Percentiles rank a stretch among this genome's conserved stretches.
These are phyloP conservation scores for Backusella psychrophila DNA, from an alignment of 192 early-diverging fungal genomes.

Conservation along the genomic window DNA sequence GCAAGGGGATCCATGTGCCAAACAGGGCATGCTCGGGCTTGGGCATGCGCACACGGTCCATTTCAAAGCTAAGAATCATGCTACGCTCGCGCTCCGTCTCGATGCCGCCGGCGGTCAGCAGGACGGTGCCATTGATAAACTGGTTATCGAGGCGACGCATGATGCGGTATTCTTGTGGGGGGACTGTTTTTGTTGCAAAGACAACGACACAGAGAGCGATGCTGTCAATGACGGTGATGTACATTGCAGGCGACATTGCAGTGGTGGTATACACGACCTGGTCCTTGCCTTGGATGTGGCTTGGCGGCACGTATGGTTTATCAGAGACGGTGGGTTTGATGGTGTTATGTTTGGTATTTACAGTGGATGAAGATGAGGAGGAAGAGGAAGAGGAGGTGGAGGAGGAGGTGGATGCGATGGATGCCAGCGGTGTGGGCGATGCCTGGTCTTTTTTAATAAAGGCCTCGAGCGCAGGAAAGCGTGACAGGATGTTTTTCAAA, in stretches of 20 bases:
- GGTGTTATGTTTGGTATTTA: neutral
- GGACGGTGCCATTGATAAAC: constrained; percentile 81
- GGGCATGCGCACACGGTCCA: constrained; percentile 72
- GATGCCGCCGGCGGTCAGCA: constrained; percentile 85
- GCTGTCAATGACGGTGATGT: constrained; percentile 50
- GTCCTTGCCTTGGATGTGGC: neutral
- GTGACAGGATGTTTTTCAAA: constrained; percentile 14
- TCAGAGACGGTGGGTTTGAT: neutral
- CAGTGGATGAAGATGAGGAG: too few species aligned
- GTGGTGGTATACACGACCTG: constrained; percentile 10
- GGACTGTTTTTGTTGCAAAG: constrained; percentile 24
- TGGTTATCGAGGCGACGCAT: constrained; percentile 80
- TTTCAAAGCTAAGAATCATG: constrained; percentile 87
- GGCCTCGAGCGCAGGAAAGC: constrained; percentile 2
- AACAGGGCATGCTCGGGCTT: constrained; percentile 68
- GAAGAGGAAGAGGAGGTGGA: too few species aligned
- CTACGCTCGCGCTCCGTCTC: constrained; percentile 83
- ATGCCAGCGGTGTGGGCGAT: neutral
- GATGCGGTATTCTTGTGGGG: constrained; percentile 53
- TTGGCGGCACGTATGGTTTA: neutral
- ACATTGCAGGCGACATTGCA: constrained; percentile 35
- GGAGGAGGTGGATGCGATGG: neutral
- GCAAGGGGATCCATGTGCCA: constrained; percentile 93
- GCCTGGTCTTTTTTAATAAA: neutral
- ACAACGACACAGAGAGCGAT: constrained; percentile 44